Base-by-base conservation (phyloP, 2,329 filamentous ascomycete genomes). In the Fusarium sp. region DNA sequence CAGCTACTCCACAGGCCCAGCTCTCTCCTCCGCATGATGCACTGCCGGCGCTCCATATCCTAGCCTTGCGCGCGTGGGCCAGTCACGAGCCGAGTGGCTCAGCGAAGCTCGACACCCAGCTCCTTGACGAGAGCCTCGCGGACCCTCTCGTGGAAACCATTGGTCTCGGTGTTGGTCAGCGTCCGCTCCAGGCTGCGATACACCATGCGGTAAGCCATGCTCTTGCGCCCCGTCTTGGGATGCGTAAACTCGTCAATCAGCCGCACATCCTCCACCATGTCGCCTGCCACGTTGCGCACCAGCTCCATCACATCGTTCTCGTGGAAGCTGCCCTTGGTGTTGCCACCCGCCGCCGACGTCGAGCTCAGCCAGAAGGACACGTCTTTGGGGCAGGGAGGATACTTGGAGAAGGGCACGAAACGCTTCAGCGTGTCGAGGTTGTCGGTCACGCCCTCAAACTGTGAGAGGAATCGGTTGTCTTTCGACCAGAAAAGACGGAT, bases 301-400 rank as follows among this genome's bases (percentile, higher is more conserved):
- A 98, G 89, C 84, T 98, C 97, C 96, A 98, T 98, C 61, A 98
- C 87, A 82, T 99, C 97, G 84, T 98, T 98, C 82, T 97, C 95
- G 82, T 98, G 96, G 80, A 98, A 95, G 76, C 80, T 67, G 76
- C 82, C 77, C 82, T 86, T 67, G 78, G 83, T 79, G 63, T 84
- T 87, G 32, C 87, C 88, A 14, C 85, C 87, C 4, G 84, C 87
- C 25, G 86, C 83, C 3, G 86, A 85, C 3, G 86, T 74, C 32
- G 78, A 78, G 64, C 68, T 72, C 20, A 98, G 85, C 97, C 97
- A 99, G 83, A 99, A 99, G 0, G 95, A 94, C 12, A 98, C 93
- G 81, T 99, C 97, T 84, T 96, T 96, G 81, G 93, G 93, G 82
- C 95, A 97, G 25, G 92, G 91, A 1, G 97, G 97, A 82, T 97